phyloP scores from a whole-genome alignment of 129 eudicot genomes.

The Heracleum sosnowskyi region DNA sequence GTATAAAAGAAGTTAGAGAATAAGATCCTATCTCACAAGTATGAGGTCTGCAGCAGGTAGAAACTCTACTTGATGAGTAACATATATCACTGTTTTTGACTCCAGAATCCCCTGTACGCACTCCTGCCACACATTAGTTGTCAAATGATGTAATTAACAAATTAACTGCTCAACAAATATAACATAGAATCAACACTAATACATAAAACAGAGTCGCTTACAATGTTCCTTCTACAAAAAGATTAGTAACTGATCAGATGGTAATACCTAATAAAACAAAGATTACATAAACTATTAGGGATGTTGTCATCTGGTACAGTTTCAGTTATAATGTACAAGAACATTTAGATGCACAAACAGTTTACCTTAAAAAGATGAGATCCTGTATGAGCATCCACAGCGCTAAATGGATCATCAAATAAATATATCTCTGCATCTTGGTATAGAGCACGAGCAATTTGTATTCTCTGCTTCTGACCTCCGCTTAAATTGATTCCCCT shows the following conservation, averaged over 20 bases:
- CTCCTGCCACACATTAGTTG: slow-evolving; percentile 38
- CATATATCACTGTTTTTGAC: slow-evolving; percentile 68
- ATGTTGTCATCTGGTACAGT: background rate
- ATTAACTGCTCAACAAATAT: background rate
- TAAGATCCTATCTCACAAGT: slow-evolving; percentile 40
- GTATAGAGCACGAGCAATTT: slow-evolving; percentile 86
- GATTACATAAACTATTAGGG: background rate
- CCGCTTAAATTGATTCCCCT: slow-evolving; percentile 93
- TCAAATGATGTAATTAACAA: background rate
- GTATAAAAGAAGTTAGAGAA: background rate
- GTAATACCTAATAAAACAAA: background rate
- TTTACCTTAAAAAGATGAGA: slow-evolving; percentile 74
- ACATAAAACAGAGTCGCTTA: background rate
- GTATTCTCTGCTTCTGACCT: slow-evolving; percentile 93
- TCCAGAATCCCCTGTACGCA: slow-evolving; percentile 52
- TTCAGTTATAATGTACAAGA: background rate
- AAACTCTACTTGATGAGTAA: slow-evolving; percentile 89
- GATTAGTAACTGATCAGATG: background rate
- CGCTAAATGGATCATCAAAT: slow-evolving; percentile 96
- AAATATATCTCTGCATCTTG: slow-evolving; percentile 85
- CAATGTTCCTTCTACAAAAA: background rate
- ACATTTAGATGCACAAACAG: background rate
- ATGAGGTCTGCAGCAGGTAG: slow-evolving; percentile 76
- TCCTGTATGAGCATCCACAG: slow-evolving; percentile 96
- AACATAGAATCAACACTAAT: background rate